Evolutionary conservation across 164 flowering plant species (phyloP).

Genomic region (Chimonanthus salicifolius): DNA sequence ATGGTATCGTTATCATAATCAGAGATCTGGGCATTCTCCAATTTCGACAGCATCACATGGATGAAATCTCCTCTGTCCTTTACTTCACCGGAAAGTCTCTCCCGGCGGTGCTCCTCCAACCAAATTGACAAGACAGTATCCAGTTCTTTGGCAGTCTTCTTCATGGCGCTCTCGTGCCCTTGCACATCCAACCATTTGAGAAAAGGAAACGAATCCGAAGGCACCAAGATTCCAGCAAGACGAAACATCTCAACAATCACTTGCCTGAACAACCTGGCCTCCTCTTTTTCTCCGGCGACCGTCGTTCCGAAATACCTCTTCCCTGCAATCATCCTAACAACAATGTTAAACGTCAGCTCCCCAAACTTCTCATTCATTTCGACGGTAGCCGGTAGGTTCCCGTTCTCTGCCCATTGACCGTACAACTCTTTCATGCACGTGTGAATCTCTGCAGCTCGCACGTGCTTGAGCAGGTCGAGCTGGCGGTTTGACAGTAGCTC

Average conservation of each 20-base stretch:
- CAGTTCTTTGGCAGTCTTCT: background rate
- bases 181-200: constrained; percentile 5
- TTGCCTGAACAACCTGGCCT: background rate
- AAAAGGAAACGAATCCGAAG: constrained; percentile 8
- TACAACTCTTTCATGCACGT: background rate
- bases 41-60: constrained; percentile 9
- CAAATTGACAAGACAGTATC: background rate
- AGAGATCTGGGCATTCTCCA: constrained; percentile 5
- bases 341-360: background rate
- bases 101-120: constrained; percentile 1
- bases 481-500: background rate
- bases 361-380: background rate
- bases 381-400: background rate
- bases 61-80: constrained; percentile 4
- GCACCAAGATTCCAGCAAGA: constrained; percentile 1
- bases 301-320: constrained; percentile 26
- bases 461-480: background rate
- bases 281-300: background rate
- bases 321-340: constrained; percentile 33
- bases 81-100: background rate
- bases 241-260: background rate
- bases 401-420: background rate
- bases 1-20: constrained; percentile 4
- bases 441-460: background rate
- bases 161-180: background rate